Conservation (phyloP, 345 rosid genomes). For the Eutrema japonicum region DNA sequence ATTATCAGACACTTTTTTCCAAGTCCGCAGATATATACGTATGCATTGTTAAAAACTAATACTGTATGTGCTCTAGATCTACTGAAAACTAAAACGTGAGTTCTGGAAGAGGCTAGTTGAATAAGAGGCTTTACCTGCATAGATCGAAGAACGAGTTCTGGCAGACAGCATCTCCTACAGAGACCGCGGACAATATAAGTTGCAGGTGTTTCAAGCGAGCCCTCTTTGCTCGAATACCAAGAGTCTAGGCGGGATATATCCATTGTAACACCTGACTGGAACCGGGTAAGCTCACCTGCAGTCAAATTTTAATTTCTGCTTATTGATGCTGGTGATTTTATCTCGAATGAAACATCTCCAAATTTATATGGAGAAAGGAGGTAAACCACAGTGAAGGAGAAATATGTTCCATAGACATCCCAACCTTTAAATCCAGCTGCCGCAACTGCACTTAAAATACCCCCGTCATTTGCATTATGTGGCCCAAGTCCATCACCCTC, state of each 20-base stretch:
- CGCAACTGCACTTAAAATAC: conserved; percentile 75
- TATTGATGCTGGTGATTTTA: conserved; percentile 18
- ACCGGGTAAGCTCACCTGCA: conserved; percentile 92
- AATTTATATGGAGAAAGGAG: conserved; percentile 13
- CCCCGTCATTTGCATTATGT: conserved; percentile 69
- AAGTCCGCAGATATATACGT: conserved; percentile 3
- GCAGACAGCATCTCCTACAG: conserved; percentile 92
- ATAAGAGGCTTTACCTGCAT: conserved; percentile 65
- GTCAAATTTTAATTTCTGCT: conserved; percentile 9
- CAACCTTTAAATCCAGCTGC: conserved; percentile 96
- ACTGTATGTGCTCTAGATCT: neutral
- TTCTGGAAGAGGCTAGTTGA: conserved; percentile 7
- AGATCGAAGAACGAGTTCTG: conserved; percentile 82
- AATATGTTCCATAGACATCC: conserved; percentile 30
- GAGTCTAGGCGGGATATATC: conserved; percentile 95
- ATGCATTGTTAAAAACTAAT: neutral
- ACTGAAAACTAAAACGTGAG: neutral
- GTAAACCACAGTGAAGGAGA: conserved; percentile 30
- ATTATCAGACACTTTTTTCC: neutral
- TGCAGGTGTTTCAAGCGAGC: conserved; percentile 74
- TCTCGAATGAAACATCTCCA: conserved; percentile 18
- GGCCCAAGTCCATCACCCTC: conserved; percentile 90
- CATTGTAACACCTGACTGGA: conserved; percentile 89
- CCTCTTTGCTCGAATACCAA: conserved; percentile 80
- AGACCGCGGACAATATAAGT: conserved; percentile 81